Evolutionary conservation across 148 eudicot genomes (phyloP).

Genomic region (Chenopodium quinoa): DNA sequence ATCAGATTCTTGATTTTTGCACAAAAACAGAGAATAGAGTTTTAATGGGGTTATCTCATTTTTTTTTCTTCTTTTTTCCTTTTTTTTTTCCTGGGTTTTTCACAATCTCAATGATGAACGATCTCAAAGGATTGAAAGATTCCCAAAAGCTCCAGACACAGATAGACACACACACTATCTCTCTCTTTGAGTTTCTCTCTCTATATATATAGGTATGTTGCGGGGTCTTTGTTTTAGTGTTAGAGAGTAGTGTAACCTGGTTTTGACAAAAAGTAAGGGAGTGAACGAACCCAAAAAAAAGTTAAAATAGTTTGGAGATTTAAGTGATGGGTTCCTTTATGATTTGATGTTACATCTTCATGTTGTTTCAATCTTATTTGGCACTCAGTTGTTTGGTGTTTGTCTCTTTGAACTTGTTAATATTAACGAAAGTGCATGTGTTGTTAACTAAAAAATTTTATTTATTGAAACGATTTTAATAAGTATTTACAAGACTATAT

Average conservation of each 20-base stretch:
- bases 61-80: background rate
- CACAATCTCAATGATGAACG: slow-evolving; percentile 21
- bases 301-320: too few species aligned
- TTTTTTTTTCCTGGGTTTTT: slow-evolving; percentile 19
- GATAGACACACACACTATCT: background rate
- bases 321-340: too few species aligned
- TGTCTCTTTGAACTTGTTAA: too few species aligned
- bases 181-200: background rate
- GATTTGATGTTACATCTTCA: too few species aligned
- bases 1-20: background rate
- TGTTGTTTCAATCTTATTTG: too few species aligned
- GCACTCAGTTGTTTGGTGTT: too few species aligned
- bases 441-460: too few species aligned
- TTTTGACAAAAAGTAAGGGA: too few species aligned
- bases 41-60: background rate
- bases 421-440: too few species aligned
- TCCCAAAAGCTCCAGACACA: slow-evolving; percentile 11
- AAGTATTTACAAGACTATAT: too few species aligned
- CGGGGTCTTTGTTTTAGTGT: background rate
- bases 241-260: background rate
- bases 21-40: background rate
- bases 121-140: slow-evolving; percentile 15
- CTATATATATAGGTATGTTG: background rate
- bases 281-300: too few species aligned
- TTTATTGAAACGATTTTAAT: too few species aligned